Conservation (phyloP, 306 rosid species). For the Casuarina cunninghamiana region DNA sequence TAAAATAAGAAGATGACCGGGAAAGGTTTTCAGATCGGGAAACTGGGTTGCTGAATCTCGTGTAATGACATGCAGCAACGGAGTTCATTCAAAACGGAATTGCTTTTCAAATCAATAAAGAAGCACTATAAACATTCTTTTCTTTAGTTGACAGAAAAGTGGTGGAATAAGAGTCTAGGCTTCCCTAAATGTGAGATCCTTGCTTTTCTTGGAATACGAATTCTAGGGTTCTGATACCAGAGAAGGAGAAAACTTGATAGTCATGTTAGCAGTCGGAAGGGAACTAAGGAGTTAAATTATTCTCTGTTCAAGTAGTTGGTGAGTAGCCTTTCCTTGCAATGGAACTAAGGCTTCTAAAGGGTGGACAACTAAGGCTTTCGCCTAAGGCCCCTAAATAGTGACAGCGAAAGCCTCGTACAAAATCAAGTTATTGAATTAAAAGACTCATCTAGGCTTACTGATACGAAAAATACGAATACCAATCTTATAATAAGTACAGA, state of each 20-base stretch:
- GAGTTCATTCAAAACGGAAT: not conserved
- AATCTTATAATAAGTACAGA: no score
- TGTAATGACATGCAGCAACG: not conserved
- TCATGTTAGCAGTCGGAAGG: no score
- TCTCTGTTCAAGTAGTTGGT: no score
- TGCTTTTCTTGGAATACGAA: conserved; percentile 15
- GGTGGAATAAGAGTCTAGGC: conserved; percentile 7
- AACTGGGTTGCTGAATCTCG: conserved; percentile 15
- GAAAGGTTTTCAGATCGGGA: conserved; percentile 18
- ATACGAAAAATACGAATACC: no score
- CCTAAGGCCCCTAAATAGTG: no score
- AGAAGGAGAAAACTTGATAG: not conserved
- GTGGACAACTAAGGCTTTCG: no score
- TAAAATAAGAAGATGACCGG: not conserved
- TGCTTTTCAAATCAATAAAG: not conserved
- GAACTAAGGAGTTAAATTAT: no score
- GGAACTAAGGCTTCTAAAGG: no score
- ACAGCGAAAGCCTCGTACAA: no score
- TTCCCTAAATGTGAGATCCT: conserved; percentile 16
- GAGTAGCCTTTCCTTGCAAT: no score
- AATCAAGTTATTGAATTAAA: no score
- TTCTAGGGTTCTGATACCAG: not conserved
- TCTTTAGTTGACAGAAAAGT: conserved; percentile 33
- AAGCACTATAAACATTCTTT: conserved; percentile 36
- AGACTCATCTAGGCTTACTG: no score